These are phyloP conservation scores for Nakazawaea wickerhamii DNA, from an alignment of 805 yeast species.

Conservation along the genomic window DNA sequence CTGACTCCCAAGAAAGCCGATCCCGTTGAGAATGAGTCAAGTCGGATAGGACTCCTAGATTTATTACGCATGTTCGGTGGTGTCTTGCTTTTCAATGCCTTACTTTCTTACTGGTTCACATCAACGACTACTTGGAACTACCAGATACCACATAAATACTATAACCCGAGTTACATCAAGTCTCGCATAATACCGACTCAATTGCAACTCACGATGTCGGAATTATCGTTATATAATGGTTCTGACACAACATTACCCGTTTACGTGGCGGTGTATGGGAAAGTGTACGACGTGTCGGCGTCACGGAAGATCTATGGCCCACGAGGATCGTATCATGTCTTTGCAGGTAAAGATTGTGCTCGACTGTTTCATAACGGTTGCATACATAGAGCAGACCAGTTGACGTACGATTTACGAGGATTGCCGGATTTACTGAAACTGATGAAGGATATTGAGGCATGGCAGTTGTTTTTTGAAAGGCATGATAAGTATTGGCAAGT, in stretches of 20 bases:
- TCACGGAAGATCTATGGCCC: constrained; percentile 52
- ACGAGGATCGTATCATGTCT: constrained; percentile 46
- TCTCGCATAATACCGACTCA: constrained; percentile 1
- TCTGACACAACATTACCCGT: constrained; percentile 42
- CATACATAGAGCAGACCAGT: constrained; percentile 45
- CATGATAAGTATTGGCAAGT: constrained; percentile 55
- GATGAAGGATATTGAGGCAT: constrained; percentile 33
- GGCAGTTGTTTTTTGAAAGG: constrained; percentile 47
- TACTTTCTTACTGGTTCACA: constrained; percentile 55
- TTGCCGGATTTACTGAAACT: constrained; percentile 33
- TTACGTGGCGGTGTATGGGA: constrained; percentile 54
- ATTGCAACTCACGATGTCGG: constrained; percentile 35
- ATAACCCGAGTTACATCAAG: constrained; percentile 36
- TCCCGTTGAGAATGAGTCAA: background rate
- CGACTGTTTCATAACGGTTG: constrained; percentile 71
- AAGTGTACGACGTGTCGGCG: constrained; percentile 58
- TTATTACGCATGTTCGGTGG: constrained; percentile 40
- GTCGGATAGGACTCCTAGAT: constrained; percentile 32
- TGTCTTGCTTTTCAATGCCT: constrained; percentile 37
- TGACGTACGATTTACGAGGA: constrained; percentile 64
- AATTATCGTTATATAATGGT: constrained; percentile 50
- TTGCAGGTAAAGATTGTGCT: constrained; percentile 65
- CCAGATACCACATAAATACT: constrained; percentile 36
- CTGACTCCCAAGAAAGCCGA: too few relatives aligned
- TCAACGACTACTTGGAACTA: constrained; percentile 57